A percentile compares a stretch with the other conserved stretches of the same genome.
These are phyloP conservation scores for Obba rivulosa DNA, from an alignment of 768 basidiomycete genomes.

Conservation along the genomic window DNA sequence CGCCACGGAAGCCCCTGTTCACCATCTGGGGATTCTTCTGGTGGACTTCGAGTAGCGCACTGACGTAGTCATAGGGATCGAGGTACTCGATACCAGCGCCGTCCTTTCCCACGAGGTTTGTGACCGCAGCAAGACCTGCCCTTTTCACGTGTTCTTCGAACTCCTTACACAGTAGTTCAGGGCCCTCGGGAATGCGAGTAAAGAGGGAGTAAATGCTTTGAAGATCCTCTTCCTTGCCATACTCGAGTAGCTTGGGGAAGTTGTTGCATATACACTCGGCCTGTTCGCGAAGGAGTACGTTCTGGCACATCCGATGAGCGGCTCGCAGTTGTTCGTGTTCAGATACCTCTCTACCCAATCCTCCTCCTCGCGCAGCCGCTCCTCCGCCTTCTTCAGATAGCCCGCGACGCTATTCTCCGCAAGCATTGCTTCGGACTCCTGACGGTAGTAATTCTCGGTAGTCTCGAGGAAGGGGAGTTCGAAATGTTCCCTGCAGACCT, in stretches of 20 bases:
- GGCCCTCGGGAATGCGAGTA: constrained; percentile 82
- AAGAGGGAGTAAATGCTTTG: constrained; percentile 94
- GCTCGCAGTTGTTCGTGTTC: constrained; percentile 82
- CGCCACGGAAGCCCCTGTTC: constrained; percentile 82
- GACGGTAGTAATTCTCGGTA: constrained; percentile 87
- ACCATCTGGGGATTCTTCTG: constrained; percentile 89
- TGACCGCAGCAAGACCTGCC: constrained; percentile 77
- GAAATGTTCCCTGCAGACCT: constrained; percentile 89
- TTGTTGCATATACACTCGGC: constrained; percentile 84
- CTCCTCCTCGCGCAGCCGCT: constrained; percentile 89
- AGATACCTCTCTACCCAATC: constrained; percentile 93
- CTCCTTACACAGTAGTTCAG: constrained; percentile 85
- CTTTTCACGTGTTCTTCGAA: constrained; percentile 97
- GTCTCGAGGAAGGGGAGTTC: constrained; percentile 84
- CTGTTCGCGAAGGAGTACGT: constrained; percentile 86
- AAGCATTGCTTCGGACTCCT: constrained; percentile 88
- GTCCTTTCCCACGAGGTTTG: constrained; percentile 58
- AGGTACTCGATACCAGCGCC: constrained; percentile 52
- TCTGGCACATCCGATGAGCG: constrained; percentile 82
- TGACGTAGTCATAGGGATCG: constrained; percentile 93
- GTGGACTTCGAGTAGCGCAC: constrained; percentile 87
- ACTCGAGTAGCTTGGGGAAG: constrained; percentile 87
- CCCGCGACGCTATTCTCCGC: constrained; percentile 87
- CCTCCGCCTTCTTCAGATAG: constrained; percentile 93
- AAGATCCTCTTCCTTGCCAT: constrained; percentile 91